These are phyloP conservation scores for Haplosporangium gracile DNA, from an alignment of 192 early-diverging fungal genomes.

Conservation along the genomic window DNA sequence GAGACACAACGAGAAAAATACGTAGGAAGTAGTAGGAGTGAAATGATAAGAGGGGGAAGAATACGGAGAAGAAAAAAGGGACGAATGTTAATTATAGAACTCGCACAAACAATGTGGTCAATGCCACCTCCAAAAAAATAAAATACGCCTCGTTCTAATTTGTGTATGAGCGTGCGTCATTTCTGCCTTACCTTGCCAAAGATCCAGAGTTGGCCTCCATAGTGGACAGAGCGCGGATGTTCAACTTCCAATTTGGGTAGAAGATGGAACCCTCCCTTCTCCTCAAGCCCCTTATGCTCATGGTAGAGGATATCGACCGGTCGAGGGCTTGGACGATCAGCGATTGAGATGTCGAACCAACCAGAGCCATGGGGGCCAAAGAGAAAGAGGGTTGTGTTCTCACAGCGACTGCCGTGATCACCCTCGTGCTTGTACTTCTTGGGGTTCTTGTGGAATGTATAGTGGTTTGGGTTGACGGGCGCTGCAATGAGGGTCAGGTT, in stretches of 20 bases:
- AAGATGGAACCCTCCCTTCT: conserved; percentile 24
- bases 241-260: conserved; percentile 9
- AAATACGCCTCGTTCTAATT: too few species aligned
- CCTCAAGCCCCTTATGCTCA: background rate
- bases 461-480: conserved; percentile 44
- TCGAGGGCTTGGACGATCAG: conserved; percentile 28
- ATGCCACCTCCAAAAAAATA: background rate
- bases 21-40: background rate
- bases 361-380: conserved; percentile 41
- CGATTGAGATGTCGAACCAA: conserved; percentile 48
- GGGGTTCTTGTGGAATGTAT: conserved; percentile 42
- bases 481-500: conserved; percentile 35
- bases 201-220: conserved; percentile 38
- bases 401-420: conserved; percentile 45
- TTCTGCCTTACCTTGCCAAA: conserved; percentile 48
- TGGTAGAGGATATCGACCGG: conserved; percentile 39
- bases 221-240: conserved; percentile 25
- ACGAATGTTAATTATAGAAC: background rate
- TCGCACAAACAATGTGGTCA: background rate
- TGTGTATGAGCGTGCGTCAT: too few species aligned
- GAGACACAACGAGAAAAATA: background rate
- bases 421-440: conserved; percentile 32
- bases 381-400: conserved; percentile 47
- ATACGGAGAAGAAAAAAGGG: background rate
- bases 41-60: background rate